These are phyloP conservation scores for Xylariaceae sp. DNA, from an alignment of 2,329 filamentous ascomycete species.

Conservation along the genomic window DNA sequence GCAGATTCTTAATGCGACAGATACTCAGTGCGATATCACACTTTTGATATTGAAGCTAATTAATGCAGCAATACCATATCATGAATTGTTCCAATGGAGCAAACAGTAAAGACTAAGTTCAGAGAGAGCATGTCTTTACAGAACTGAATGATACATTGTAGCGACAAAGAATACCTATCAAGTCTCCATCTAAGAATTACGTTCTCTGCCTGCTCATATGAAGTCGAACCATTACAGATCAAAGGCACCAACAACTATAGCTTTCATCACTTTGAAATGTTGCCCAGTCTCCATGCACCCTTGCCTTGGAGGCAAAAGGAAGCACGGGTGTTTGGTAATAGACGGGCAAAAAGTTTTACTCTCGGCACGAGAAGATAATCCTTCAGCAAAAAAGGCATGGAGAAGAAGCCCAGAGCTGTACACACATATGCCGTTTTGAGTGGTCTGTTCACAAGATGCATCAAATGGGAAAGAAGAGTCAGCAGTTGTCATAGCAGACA, in stretches of 20 bases:
- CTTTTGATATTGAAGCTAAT: no score
- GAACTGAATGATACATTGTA: no score
- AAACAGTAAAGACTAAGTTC: no score
- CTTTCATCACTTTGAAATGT: constrained; percentile 36
- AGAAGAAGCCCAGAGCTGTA: constrained; percentile 42
- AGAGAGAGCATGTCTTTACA: no score
- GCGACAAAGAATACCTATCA: no score
- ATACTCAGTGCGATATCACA: no score
- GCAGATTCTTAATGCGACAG: no score
- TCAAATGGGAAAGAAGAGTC: constrained; percentile 7
- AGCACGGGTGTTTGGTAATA: constrained; percentile 65
- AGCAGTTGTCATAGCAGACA: no score
- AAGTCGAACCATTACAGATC: background rate
- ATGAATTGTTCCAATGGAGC: no score
- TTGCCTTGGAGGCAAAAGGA: constrained; percentile 30
- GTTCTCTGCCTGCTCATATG: no score
- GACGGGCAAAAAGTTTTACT: constrained; percentile 37
- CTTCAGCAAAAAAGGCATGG: constrained; percentile 45
- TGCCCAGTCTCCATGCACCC: constrained; percentile 62
- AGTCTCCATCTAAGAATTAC: no score
- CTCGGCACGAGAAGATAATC: constrained; percentile 49
- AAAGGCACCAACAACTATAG: background rate
- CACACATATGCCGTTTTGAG: constrained; percentile 47
- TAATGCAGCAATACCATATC: no score
- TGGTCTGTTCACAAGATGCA: constrained; percentile 10